Percentiles rank a stretch among this genome's conserved stretches.
Conservation (phyloP, 768 basidiomycete genomes). For the Trametes punicea region DNA sequence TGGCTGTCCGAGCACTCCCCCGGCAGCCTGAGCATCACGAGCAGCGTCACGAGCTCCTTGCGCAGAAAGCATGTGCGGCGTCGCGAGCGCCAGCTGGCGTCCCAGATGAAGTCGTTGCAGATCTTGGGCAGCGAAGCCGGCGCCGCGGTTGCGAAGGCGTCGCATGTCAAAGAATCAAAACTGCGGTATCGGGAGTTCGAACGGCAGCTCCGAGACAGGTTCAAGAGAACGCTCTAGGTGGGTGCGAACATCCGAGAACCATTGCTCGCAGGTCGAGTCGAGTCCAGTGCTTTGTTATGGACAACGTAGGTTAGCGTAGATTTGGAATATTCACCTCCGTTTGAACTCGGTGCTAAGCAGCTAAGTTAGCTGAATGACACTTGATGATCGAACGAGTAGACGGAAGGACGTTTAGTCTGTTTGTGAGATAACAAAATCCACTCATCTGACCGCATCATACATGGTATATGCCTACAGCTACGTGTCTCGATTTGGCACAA, state of each 20-base stretch:
- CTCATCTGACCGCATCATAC: too few species aligned
- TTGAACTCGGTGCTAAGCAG: too few species aligned
- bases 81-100: neutral
- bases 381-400: too few species aligned
- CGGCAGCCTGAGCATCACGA: neutral
- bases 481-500: too few species aligned
- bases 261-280: neutral
- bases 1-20: slow-evolving; percentile 3
- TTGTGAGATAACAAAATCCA: too few species aligned
- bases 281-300: too few species aligned
- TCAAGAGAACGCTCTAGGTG: neutral
- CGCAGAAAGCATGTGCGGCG: neutral
- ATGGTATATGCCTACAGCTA: too few species aligned
- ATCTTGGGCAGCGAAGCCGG: slow-evolving; percentile 4
- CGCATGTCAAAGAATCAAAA: slow-evolving; percentile 6
- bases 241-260: neutral
- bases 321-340: too few species aligned
- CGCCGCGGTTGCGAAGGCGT: neutral
- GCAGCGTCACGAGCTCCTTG: neutral
- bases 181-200: slow-evolving; percentile 4
- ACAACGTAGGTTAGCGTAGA: neutral
- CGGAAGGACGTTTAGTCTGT: too few species aligned
- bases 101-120: slow-evolving; percentile 8
- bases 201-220: neutral
- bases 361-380: too few species aligned